A percentile compares a stretch with the other conserved stretches of the same genome.
These are phyloP conservation scores for Manihot esculenta DNA, from an alignment of 441 rosid species.

Conservation along the genomic window DNA sequence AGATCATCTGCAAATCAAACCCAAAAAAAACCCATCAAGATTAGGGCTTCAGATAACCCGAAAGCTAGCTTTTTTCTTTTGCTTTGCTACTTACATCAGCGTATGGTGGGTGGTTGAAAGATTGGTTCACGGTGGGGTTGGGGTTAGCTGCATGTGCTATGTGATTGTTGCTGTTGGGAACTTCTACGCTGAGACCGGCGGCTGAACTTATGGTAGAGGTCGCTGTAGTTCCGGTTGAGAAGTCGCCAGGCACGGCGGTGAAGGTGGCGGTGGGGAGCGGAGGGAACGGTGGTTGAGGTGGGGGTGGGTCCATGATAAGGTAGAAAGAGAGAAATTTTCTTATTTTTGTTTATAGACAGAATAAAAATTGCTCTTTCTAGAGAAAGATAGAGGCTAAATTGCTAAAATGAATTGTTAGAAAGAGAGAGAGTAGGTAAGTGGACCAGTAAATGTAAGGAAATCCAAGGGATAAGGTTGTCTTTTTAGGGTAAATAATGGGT, in stretches of 20 bases:
- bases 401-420: not conserved
- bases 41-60: not conserved
- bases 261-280: not conserved
- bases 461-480: not conserved
- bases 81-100: slow-evolving; percentile 47
- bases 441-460: not conserved
- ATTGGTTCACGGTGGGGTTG: slow-evolving; percentile 19
- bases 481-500: not conserved
- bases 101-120: slow-evolving; percentile 50
- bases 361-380: not conserved
- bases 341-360: not conserved
- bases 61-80: no score
- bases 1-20: slow-evolving; percentile 53
- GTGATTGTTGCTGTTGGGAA: slow-evolving; percentile 19
- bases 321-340: not conserved
- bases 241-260: not conserved
- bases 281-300: slow-evolving; percentile 7
- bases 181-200: slow-evolving; percentile 18
- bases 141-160: slow-evolving; percentile 23
- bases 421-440: slow-evolving; percentile 1
- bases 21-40: not conserved
- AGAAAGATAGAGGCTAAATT: not conserved
- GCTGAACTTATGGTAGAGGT: not conserved
- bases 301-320: not conserved
- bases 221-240: not conserved